These are phyloP conservation scores for Casuarina equisetifolia DNA, from an alignment of 306 rosid genomes.

Conservation along the genomic window DNA sequence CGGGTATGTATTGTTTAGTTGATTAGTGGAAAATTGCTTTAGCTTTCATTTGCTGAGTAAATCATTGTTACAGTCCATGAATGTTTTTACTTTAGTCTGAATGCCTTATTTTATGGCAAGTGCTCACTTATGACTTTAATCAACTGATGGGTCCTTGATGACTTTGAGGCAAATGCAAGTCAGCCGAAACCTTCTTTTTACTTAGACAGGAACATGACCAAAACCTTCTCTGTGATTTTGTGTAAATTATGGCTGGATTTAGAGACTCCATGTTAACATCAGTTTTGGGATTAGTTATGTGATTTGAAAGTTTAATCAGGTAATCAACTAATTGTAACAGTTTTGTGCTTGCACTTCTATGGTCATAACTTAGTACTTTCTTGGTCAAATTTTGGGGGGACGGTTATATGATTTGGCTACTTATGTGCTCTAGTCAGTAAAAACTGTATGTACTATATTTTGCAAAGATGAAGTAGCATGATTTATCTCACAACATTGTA, in stretches of 20 bases:
- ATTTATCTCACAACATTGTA: background rate
- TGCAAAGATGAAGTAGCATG: background rate
- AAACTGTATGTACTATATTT: background rate
- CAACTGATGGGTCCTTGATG: conserved; percentile 5
- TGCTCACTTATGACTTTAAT: conserved; percentile 1
- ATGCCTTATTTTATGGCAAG: background rate
- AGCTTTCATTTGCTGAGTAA: background rate
- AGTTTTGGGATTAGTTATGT: background rate
- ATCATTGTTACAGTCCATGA: background rate
- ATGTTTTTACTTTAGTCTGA: background rate
- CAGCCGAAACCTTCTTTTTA: background rate
- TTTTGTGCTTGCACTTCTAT: background rate
- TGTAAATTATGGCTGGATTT: background rate
- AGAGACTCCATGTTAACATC: background rate
- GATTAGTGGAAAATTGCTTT: conserved; percentile 4
- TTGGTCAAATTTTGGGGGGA: background rate
- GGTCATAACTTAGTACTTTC: background rate
- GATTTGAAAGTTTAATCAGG: background rate
- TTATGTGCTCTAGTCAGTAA: background rate
- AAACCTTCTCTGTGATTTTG: background rate
- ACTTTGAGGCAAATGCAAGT: background rate
- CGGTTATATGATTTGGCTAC: background rate
- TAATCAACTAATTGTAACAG: background rate
- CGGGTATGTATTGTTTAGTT: conserved; percentile 39
- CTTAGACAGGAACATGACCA: background rate